Percentiles rank a stretch among this genome's conserved stretches.
Evolutionary conservation across 768 basidiomycete species (phyloP).

Genomic region (Rhodotorula taiwanensis): DNA sequence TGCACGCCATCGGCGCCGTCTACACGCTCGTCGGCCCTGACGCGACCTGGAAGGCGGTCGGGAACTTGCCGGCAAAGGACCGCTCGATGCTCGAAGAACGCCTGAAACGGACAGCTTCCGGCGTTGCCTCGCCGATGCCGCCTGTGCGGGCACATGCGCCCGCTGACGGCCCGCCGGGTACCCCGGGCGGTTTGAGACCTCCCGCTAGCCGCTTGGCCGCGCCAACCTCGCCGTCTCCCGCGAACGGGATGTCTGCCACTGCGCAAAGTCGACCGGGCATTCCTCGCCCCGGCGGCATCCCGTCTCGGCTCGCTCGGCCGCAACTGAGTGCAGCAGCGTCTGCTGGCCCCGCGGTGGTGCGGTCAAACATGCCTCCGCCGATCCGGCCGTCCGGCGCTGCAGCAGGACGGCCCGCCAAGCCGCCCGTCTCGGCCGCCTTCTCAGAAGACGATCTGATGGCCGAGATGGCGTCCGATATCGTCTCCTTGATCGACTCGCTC

Average conservation of each 20-base stretch:
- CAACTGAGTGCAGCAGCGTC: slow-evolving; percentile 4
- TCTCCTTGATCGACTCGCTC: slow-evolving; percentile 22
- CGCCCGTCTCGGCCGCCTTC: slow-evolving; percentile 2
- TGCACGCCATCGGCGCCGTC: slow-evolving; percentile 72
- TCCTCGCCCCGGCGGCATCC: slow-evolving; percentile 11
- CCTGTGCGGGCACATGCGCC: slow-evolving; percentile 4
- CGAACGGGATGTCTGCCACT: background rate
- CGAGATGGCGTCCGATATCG: slow-evolving; percentile 20
- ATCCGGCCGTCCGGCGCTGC: too few species aligned
- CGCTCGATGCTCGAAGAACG: slow-evolving; percentile 88
- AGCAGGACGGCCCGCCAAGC: background rate
- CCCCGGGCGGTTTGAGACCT: slow-evolving; percentile 11
- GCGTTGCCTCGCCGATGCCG: slow-evolving; percentile 18
- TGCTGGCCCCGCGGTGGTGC: background rate
- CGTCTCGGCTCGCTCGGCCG: slow-evolving; percentile 16
- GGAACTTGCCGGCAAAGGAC: slow-evolving; percentile 70
- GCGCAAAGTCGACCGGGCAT: slow-evolving; percentile 3
- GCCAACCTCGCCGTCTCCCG: slow-evolving; percentile 15
- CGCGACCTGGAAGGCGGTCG: slow-evolving; percentile 72
- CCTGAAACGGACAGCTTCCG: slow-evolving; percentile 46
- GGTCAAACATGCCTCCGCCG: slow-evolving; percentile 2
- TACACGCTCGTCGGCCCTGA: slow-evolving; percentile 71
- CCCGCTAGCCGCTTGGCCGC: background rate
- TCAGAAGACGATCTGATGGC: slow-evolving; percentile 26
- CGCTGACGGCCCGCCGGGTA: background rate